These are phyloP conservation scores for Stagonosporopsis chrysanthemi DNA, from an alignment of 2,329 filamentous ascomycete genomes.

Conservation along the genomic window DNA sequence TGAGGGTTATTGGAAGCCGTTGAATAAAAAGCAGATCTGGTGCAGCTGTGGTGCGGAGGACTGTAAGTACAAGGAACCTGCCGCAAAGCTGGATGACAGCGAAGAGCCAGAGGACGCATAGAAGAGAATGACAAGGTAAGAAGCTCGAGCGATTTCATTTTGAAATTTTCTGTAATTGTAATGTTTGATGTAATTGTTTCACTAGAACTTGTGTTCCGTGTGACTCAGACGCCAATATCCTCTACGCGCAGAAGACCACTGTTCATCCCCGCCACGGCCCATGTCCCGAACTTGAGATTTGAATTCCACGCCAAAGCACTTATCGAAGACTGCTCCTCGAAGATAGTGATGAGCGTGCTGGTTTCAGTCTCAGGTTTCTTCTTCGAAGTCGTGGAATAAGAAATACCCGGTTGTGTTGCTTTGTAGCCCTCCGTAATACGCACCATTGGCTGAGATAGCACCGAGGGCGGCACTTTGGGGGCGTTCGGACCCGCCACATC, in stretches of 20 bases:
- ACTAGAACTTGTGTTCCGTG: not conserved
- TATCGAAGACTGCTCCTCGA: slow-evolving; percentile 55
- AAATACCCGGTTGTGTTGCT: slow-evolving; percentile 37
- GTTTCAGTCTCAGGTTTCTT: slow-evolving; percentile 34
- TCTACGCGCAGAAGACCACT: slow-evolving; percentile 59
- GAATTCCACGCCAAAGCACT: slow-evolving; percentile 60
- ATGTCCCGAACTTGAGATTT: slow-evolving; percentile 58
- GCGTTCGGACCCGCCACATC: not conserved
- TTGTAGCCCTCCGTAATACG: slow-evolving; percentile 55
- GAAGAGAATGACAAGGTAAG: not conserved
- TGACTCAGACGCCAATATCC: slow-evolving; percentile 49
- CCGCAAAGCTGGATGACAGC: no score
- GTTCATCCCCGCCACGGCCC: slow-evolving; percentile 60
- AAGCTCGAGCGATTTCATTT: not conserved
- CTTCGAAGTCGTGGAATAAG: slow-evolving; percentile 28
- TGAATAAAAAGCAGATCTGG: not conserved
- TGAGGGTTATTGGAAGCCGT: not conserved
- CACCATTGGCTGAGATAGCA: slow-evolving; percentile 35
- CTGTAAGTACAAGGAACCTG: not conserved
- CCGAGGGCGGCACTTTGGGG: slow-evolving; percentile 15
- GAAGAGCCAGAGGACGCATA: no score
- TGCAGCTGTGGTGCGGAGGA: not conserved
- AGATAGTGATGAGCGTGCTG: slow-evolving; percentile 51
- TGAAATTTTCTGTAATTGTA: not conserved
- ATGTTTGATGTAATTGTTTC: not conserved